These are phyloP conservation scores for Russula sp. DNA, from an alignment of 768 basidiomycete genomes.

Conservation along the genomic window DNA sequence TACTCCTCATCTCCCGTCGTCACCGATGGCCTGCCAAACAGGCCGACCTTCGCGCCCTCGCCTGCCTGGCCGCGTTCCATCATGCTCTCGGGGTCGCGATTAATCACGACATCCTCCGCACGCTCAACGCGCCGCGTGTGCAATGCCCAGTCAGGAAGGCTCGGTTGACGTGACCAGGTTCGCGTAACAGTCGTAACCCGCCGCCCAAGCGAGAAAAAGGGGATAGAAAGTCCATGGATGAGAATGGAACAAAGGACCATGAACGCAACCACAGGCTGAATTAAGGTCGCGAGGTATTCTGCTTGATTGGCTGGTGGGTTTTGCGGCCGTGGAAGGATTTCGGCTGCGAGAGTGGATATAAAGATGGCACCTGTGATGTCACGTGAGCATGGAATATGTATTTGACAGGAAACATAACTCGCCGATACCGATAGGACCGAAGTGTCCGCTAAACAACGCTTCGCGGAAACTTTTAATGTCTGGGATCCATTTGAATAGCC, in stretches of 20 bases:
- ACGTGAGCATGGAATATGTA: not conserved
- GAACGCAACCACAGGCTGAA: constrained; percentile 93
- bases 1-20: constrained; percentile 26
- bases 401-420: constrained; percentile 27
- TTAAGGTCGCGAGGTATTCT: constrained; percentile 64
- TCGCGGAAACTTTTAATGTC: constrained; percentile 94
- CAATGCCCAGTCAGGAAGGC: constrained; percentile 78
- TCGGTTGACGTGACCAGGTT: constrained; percentile 78
- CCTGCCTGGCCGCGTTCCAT: constrained; percentile 50
- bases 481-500: constrained; percentile 88
- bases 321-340: constrained; percentile 50
- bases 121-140: constrained; percentile 68
- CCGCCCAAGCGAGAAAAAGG: constrained; percentile 87
- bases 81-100: constrained; percentile 58
- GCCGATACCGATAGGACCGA: constrained; percentile 85
- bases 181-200: constrained; percentile 89
- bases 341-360: constrained; percentile 79
- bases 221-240: constrained; percentile 88
- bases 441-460: constrained; percentile 93
- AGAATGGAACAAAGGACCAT: constrained; percentile 91
- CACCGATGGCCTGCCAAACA: constrained; percentile 20
- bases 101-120: constrained; percentile 79
- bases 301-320: constrained; percentile 54
- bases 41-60: constrained; percentile 31
- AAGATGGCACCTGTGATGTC: constrained; percentile 73